Base-by-base conservation (phyloP, 371 early-diverging fungal genomes). In the Mucor saturninus region DNA sequence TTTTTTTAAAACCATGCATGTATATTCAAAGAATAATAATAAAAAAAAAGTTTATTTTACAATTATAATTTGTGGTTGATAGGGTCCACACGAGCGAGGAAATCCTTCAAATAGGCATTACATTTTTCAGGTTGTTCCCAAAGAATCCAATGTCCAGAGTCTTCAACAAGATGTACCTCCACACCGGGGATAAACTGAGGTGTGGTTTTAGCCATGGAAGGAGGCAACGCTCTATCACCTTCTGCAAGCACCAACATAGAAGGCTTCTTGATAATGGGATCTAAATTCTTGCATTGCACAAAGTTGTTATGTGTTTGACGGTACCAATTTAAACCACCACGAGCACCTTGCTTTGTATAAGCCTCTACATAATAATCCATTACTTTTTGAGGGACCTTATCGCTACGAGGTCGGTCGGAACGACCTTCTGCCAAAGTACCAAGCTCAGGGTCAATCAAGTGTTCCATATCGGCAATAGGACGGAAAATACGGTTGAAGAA, bases 241-340 rank as follows among this genome's bases (percentile, higher is more conserved):
- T 72, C 76, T 26, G 81, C 81, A 37, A 69, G 51, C 2, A 81
- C 81, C 78, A 81, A 78, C 61, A 78, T 39, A 9, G 75, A 62
- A 31, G 73, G 76, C 37, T 76, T 72, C 2, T 51, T 45, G 26
- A 80, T 77, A 13, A 73, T 74, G 21, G 71, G 73, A 48, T 74
- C 73, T 5, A 80, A 42, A 49, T 69, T 68, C 64, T 81, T 79
- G 50, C 79, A 79, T 54, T 79, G 71, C 11, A 69, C 69, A 64
- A 46, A 79, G 50, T 74, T 79, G 45, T 68, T 72, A 32, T 68
- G 59, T 0, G 72, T 64, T 51, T 77, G 77, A 52, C 74, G 73
- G 54, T 82, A 82, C 73, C 75, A 79, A 46, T 82, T 77, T 35
- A 79, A 68, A 39, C 76, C 69, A 40, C 82, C 82, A 52, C 67